A percentile compares a stretch with the other conserved stretches of the same genome.
These are phyloP conservation scores for Guillardia theta DNA, from an alignment of 78 protist genomes.

Conservation along the genomic window DNA sequence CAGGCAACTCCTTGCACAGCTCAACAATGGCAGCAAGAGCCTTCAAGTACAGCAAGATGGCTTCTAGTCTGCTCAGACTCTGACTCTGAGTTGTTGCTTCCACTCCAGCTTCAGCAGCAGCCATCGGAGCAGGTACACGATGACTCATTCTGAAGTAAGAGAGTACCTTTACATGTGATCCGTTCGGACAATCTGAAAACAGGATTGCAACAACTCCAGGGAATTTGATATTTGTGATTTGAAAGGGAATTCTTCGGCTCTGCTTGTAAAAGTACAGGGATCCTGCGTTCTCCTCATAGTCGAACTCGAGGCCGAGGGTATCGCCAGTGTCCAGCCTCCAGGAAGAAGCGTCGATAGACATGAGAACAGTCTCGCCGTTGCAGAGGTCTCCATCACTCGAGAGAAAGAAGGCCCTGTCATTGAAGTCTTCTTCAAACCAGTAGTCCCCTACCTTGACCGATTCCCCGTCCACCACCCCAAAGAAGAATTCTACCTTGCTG, in stretches of 20 bases:
- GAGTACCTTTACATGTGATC: too few species aligned
- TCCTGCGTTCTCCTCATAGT: background rate
- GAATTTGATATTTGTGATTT: too few species aligned
- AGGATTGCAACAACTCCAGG: too few species aligned
- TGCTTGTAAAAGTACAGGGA: background rate
- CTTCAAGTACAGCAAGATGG: too few species aligned
- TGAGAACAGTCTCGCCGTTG: background rate
- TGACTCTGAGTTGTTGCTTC: too few species aligned
- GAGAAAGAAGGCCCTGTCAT: background rate
- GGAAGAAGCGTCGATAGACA: background rate
- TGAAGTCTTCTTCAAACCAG: background rate
- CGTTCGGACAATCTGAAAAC: too few species aligned
- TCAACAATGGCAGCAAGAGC: too few species aligned
- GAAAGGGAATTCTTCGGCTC: background rate
- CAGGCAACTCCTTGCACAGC: too few species aligned
- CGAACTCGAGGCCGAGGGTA: background rate
- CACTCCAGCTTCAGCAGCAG: too few species aligned
- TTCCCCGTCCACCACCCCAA: background rate
- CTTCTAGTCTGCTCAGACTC: too few species aligned
- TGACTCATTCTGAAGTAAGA: too few species aligned
- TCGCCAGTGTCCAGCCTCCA: background rate
- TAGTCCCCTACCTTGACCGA: background rate
- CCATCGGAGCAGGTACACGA: too few species aligned
- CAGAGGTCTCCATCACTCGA: background rate
- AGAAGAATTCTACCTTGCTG: background rate